Conservation (phyloP, 164 flowering plant species). For the Saururus chinensis region DNA sequence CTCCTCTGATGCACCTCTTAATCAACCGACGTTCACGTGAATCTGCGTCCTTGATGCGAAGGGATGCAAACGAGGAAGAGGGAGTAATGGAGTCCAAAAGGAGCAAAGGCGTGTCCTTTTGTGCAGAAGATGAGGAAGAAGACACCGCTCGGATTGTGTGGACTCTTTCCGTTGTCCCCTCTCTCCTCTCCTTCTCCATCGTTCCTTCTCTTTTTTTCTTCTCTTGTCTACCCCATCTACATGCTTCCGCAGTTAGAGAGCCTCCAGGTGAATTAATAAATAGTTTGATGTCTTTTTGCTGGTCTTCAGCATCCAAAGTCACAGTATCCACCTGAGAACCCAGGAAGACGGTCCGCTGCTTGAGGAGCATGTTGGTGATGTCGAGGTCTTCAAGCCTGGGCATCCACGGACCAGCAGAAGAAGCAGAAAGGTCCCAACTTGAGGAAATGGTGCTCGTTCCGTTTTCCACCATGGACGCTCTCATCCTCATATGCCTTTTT, state of each 20-base stretch:
- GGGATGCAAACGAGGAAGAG: not conserved
- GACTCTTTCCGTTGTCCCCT: too few species aligned
- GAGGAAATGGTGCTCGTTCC: conserved; percentile 33
- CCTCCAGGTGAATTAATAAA: conserved; percentile 92
- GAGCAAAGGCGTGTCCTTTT: not conserved
- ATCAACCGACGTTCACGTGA: too few species aligned
- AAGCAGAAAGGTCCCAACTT: conserved; percentile 44
- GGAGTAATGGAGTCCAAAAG: not conserved
- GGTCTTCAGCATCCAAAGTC: conserved; percentile 77
- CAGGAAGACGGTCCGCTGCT: conserved; percentile 80
- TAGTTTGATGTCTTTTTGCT: conserved; percentile 57
- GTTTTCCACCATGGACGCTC: conserved; percentile 14
- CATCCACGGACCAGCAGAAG: conserved; percentile 25
- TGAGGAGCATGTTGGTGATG: conserved; percentile 80
- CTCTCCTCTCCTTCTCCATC: too few species aligned
- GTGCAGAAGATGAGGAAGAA: too few species aligned
- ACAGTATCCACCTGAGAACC: conserved; percentile 60
- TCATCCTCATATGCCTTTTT: conserved; percentile 19
- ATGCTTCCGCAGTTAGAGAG: conserved; percentile 66
- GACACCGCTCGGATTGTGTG: too few species aligned
- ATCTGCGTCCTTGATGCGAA: not conserved
- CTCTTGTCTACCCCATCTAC: too few species aligned
- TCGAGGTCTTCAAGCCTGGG: conserved; percentile 81
- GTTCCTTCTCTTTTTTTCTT: too few species aligned
- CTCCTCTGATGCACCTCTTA: too few species aligned